phyloP scores from a whole-genome alignment of 2,329 filamentous ascomycete genomes.

The Pyrenochaeta sp. region DNA sequence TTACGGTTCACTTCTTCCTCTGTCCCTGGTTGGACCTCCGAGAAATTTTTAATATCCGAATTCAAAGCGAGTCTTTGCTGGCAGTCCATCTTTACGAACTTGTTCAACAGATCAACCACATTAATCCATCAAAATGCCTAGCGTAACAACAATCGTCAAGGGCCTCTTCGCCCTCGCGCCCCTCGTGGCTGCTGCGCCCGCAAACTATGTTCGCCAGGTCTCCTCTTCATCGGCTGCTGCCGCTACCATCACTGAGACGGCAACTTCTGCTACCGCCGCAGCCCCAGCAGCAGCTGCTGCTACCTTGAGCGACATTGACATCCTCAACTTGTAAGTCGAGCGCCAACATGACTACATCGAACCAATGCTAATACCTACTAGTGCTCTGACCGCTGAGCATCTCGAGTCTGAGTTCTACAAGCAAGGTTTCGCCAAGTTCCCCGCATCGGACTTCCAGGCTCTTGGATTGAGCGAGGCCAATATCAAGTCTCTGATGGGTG shows the following conservation, averaged over 20 bases:
- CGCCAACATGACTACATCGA: slow-evolving; percentile 16
- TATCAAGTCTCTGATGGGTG: slow-evolving; percentile 66
- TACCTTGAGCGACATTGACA: slow-evolving; percentile 58
- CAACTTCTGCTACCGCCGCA: slow-evolving; percentile 22
- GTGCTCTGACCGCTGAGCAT: slow-evolving; percentile 76
- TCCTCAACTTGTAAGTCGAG: slow-evolving; percentile 60
- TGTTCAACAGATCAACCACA: slow-evolving; percentile 28
- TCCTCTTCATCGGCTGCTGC: slow-evolving; percentile 18
- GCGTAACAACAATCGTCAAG: slow-evolving; percentile 45
- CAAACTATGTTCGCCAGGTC: slow-evolving; percentile 35
- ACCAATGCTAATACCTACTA: slow-evolving; percentile 50
- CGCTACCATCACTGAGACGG: slow-evolving; percentile 18
- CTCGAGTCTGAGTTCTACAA: slow-evolving; percentile 77
- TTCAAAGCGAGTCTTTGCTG: slow-evolving; percentile 51
- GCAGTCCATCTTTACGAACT: slow-evolving; percentile 33
- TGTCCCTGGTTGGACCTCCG: slow-evolving; percentile 52
- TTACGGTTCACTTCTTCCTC: slow-evolving; percentile 45
- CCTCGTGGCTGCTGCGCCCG: slow-evolving; percentile 41
- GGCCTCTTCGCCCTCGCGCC: slow-evolving; percentile 46
- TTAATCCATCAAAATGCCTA: slow-evolving; percentile 49
- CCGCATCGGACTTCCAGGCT: slow-evolving; percentile 68
- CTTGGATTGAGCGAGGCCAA: slow-evolving; percentile 65
- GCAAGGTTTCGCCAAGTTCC: slow-evolving; percentile 73
- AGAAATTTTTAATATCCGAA: slow-evolving; percentile 45
- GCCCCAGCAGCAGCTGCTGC: slow-evolving; percentile 29